phyloP scores from a whole-genome alignment of 331 rosid species.

The Acacia concinna region DNA sequence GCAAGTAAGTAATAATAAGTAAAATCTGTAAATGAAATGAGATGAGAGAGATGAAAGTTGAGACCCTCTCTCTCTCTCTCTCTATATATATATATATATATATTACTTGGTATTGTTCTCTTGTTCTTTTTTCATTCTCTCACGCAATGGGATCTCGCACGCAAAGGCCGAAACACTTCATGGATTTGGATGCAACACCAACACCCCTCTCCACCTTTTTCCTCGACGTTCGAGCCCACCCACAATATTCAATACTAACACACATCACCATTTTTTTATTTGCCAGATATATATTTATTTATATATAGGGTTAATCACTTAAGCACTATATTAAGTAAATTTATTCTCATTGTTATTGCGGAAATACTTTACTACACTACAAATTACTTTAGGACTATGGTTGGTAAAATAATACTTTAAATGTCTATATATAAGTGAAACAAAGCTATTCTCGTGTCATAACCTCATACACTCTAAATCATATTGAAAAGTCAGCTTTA shows the following conservation, averaged over 20 bases:
- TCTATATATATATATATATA: neutral
- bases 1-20: slow-evolving; percentile 2
- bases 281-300: too few species aligned
- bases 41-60: neutral
- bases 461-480: too few species aligned
- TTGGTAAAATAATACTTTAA: too few species aligned
- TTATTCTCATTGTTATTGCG: too few species aligned
- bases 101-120: neutral
- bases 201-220: slow-evolving; percentile 20
- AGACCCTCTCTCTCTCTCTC: slow-evolving; percentile 12
- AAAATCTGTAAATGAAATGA: neutral
- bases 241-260: neutral
- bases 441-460: too few species aligned
- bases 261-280: too few species aligned
- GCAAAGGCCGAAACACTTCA: slow-evolving; percentile 40
- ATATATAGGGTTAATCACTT: too few species aligned
- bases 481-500: too few species aligned
- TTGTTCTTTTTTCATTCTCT: slow-evolving; percentile 36
- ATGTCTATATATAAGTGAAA: too few species aligned
- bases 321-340: too few species aligned
- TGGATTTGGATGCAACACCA: slow-evolving; percentile 28
- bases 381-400: too few species aligned
- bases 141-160: slow-evolving; percentile 51
- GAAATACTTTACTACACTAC: too few species aligned
- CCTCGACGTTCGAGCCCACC: slow-evolving; percentile 33